Base-by-base conservation (phyloP, 2,329 filamentous ascomycete genomes). In the Dactylellina drechsleri region DNA sequence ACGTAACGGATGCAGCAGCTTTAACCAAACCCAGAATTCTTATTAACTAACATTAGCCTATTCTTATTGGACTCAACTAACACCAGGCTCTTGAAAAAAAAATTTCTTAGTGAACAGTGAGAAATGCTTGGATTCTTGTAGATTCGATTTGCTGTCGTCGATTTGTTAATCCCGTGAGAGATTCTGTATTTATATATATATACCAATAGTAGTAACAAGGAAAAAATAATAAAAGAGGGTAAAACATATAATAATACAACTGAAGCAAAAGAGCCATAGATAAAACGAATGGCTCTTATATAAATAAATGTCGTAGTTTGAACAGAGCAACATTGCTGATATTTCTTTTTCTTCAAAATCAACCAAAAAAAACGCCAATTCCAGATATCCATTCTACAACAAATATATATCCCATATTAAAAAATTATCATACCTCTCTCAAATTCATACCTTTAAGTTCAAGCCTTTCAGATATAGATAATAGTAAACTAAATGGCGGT, bases 1-100 rank as follows among this genome's bases (percentile, higher is more conserved):
- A 64, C 60, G 60, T 64, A 64, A 54, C 60, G 18, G 20, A 54
- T 64, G 60, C 60, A 49, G 60, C 60, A 13, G 15, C 2, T 45
- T 59, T 59, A 45, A 47, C 56, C 56, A 43, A 59, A 59, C 41
- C 31, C 40, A 5, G 10, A 36, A 36, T 36, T 36, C 31, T 5
- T 36, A 10, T 36, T 36, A 36, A 5, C 31, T 36, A 36, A 36
- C 31, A 36, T 36, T 36, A 36, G 31, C 31, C 31, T 36, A 10
- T 36, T 36, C 31, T 36, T 47, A 16, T 47, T 47, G 4, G 16
- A 47, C 43, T 47, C 43, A 10, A 7, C n/a, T n/a, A 18, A 47
- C 31, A 36, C 5, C 10, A 36, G 6, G 5, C 31, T 36, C 10
- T 36, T 7, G 31, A 1, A 8, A 36, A 36, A 10, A 10, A 36